These are phyloP conservation scores for Mycena chlorophos DNA, from an alignment of 768 basidiomycete genomes.

Conservation along the genomic window DNA sequence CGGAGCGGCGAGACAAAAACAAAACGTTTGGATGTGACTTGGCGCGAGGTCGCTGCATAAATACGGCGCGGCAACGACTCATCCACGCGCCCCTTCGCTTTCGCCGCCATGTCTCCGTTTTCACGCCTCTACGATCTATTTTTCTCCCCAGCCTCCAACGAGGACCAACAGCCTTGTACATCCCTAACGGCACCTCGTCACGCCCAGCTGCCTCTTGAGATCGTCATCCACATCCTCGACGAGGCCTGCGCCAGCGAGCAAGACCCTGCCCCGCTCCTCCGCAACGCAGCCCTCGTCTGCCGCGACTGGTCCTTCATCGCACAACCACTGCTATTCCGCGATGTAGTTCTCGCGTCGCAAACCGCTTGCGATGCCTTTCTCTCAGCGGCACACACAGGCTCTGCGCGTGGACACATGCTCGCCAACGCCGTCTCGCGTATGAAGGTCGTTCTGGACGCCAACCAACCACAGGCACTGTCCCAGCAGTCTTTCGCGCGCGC, in stretches of 20 bases:
- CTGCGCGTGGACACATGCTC: slow-evolving; percentile 49
- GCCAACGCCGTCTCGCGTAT: slow-evolving; percentile 55
- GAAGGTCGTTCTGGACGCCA: slow-evolving; percentile 62
- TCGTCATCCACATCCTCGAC: slow-evolving; percentile 65
- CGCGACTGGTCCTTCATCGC: slow-evolving; percentile 62
- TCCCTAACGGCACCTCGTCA: slow-evolving; percentile 25
- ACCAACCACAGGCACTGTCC: slow-evolving; percentile 60
- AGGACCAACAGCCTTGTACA: slow-evolving; percentile 19
- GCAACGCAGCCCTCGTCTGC: slow-evolving; percentile 62
- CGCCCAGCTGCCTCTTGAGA: slow-evolving; percentile 56
- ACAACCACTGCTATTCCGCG: slow-evolving; percentile 64
- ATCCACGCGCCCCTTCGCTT: neutral
- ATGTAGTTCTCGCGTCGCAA: slow-evolving; percentile 55
- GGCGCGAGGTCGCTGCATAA: no score
- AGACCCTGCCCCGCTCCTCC: slow-evolving; percentile 44
- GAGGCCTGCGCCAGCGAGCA: slow-evolving; percentile 42
- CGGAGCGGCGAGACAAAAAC: no score
- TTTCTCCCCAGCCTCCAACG: neutral
- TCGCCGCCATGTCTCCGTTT: slow-evolving; percentile 1
- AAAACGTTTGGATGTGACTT: no score
- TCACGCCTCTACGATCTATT: slow-evolving; percentile 2
- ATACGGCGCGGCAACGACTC: neutral
- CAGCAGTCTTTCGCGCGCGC: slow-evolving; percentile 59
- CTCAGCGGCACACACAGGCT: slow-evolving; percentile 47
- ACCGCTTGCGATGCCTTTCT: slow-evolving; percentile 55